Percentiles rank a stretch among this genome's conserved stretches.
phyloP scores from a whole-genome alignment of 1,284 basidiomycete genomes.

The Coniferiporia weirii region DNA sequence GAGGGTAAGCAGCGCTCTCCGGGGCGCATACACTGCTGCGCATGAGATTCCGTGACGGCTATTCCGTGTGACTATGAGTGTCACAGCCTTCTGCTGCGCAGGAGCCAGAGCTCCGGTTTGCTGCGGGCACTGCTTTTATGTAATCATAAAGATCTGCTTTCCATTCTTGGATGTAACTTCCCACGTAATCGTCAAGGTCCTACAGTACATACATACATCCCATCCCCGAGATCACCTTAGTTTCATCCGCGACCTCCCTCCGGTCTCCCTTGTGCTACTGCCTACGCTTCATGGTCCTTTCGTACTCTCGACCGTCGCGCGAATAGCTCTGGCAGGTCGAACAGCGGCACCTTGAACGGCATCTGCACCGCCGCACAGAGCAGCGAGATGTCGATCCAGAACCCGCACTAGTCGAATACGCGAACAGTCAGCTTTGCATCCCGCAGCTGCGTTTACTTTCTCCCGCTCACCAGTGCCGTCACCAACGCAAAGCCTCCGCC shows the following conservation, averaged over 20 bases:
- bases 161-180: background rate
- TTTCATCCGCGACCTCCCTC: background rate
- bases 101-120: background rate
- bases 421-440: background rate
- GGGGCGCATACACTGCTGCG: too few relatives aligned
- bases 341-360: conserved; percentile 19
- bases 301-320: conserved; percentile 5
- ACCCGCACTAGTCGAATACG: conserved; percentile 13
- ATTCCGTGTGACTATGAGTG: background rate
- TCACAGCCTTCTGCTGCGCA: background rate
- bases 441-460: background rate
- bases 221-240: conserved; percentile 4
- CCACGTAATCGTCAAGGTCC: background rate
- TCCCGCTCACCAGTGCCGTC: conserved; percentile 17
- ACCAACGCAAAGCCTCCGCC: conserved; percentile 21
- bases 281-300: conserved; percentile 4
- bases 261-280: too few relatives aligned
- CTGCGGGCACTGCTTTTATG: background rate
- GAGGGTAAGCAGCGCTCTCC: background rate
- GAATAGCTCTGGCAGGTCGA: conserved; percentile 18
- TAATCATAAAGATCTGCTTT: background rate
- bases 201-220: background rate
- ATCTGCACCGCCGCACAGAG: conserved; percentile 21
- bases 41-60: too few relatives aligned
- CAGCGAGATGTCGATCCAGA: conserved; percentile 20